Base-by-base conservation (phyloP, 2,329 filamentous ascomycete species). In the Rugonectria rugulosa region DNA sequence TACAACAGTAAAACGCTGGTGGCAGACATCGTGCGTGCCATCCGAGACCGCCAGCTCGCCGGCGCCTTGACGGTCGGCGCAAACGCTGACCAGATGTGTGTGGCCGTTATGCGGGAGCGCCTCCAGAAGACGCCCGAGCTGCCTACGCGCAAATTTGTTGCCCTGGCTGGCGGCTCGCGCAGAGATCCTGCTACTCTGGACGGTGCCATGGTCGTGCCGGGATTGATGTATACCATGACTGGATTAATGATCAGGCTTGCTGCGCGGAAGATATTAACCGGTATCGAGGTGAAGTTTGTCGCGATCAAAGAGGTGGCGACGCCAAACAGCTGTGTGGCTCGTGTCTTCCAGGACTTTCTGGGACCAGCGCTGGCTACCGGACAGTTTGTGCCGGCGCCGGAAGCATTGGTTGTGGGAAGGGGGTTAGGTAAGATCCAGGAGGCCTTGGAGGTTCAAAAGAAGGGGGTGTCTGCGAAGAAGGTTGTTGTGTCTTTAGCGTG, bases 381-480 rank as follows among this genome's bases (percentile, higher is more conserved):
- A 17, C 53, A 56, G 43, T 72, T 63, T 21, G 52, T 63, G 29
- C 54, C 62, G 7, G 56, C 58, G 11, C 72, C 71, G 4, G 62
- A 64, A 41, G 60, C 69, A 3, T 42, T 48, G 2, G 62, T 75
- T 5, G 66, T 64, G 2, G 72, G 71, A 3, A 52, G 61, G 7
- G 70, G 72, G 2, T 43, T 74, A 8, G 69, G 71, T 17, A 43
- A 54, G 4, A 49, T 73, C 6, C 71, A 73, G 53, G 47, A 54
- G 10, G 72, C 68, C 3, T 38, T 73, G 10, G 68, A 73, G 32
- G 59, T 61, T 38, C 68, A 62, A 5, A 66, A 63, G 24, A 64
- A 66, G 9, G 70, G 70, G 4, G 69, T 78, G 3, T 77, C 74
- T 48, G 73, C 69, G 1, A 67, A 70, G 46, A 77, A 78, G 57